These are phyloP conservation scores for Trichoderma arundinaceum DNA, from an alignment of 2,329 filamentous ascomycete genomes.

Conservation along the genomic window DNA sequence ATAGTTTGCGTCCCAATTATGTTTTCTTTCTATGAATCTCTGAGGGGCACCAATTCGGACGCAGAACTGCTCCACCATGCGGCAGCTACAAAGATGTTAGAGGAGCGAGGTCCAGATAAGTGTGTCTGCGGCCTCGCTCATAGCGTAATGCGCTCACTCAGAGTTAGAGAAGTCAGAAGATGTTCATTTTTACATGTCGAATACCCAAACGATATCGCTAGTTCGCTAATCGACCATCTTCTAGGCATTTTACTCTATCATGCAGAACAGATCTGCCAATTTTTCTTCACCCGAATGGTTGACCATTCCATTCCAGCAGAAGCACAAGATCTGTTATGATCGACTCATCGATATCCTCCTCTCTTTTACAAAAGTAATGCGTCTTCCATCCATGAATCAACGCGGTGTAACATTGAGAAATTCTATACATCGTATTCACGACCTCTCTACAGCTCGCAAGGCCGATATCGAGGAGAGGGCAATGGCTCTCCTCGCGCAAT, in stretches of 20 bases:
- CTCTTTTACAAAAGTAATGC: conserved; percentile 5
- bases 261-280: conserved; percentile 18
- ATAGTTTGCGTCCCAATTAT: conserved; percentile 16
- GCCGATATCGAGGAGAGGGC: conserved; percentile 5
- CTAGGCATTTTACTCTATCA: conserved; percentile 26
- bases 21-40: conserved; percentile 20
- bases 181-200: neutral
- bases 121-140: conserved; percentile 16
- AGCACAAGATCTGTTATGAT: conserved; percentile 20
- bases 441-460: conserved; percentile 21
- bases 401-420: neutral
- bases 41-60: neutral
- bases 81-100: conserved; percentile 15
- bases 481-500: neutral
- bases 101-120: conserved; percentile 4
- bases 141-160: conserved; percentile 18
- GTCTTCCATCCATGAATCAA: conserved; percentile 12
- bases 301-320: conserved; percentile 20
- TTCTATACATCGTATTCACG: conserved; percentile 14
- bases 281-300: conserved; percentile 25
- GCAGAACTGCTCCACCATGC: conserved; percentile 19
- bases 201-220: no score
- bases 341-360: conserved; percentile 22
- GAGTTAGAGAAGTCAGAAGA: conserved; percentile 10
- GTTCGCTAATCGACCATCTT: neutral